A percentile compares a stretch with the other conserved stretches of the same genome.
These are phyloP conservation scores for Saccharomycodes ludwigii DNA, from an alignment of 805 yeast genomes.

Conservation along the genomic window DNA sequence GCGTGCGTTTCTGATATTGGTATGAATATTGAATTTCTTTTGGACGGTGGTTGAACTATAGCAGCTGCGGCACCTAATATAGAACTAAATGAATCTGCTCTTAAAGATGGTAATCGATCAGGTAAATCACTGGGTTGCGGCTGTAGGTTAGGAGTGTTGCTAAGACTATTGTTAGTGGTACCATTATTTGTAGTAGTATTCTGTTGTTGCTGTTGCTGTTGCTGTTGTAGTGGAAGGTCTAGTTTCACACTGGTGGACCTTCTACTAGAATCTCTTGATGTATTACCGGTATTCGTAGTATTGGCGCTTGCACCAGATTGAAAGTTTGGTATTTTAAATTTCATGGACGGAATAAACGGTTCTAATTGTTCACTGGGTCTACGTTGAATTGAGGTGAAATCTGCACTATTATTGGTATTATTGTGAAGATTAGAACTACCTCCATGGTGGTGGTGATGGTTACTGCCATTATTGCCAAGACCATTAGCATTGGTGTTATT, in stretches of 20 bases:
- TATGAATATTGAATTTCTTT: constrained; percentile 17
- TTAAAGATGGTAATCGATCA: constrained; percentile 1
- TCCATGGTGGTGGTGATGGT: constrained; percentile 9
- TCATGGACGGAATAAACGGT: constrained; percentile 31
- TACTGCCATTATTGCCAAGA: background rate
- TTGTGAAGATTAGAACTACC: too few species aligned
- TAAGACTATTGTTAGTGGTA: constrained; percentile 8
- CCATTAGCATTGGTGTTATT: background rate
- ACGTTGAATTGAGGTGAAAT: constrained; percentile 16
- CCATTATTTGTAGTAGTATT: constrained; percentile 8
- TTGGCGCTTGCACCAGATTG: constrained; percentile 6
- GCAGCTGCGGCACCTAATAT: constrained; percentile 6
- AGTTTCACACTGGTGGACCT: constrained; percentile 5
- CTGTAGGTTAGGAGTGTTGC: background rate
- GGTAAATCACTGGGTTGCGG: constrained; percentile 1
- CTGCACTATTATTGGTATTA: constrained; percentile 8
- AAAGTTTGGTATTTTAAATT: constrained; percentile 18
- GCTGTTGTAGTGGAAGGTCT: constrained; percentile 8
- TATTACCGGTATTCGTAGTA: constrained; percentile 2
- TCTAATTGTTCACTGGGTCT: constrained; percentile 41
- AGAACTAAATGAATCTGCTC: constrained; percentile 9
- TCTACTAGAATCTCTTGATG: constrained; percentile 9
- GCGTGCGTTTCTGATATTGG: constrained; percentile 9
- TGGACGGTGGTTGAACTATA: constrained; percentile 13
- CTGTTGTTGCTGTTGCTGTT: constrained; percentile 14